Evolutionary conservation across 2,329 filamentous ascomycete species (phyloP).

Genomic region (Teratosphaeria nubilosa): DNA sequence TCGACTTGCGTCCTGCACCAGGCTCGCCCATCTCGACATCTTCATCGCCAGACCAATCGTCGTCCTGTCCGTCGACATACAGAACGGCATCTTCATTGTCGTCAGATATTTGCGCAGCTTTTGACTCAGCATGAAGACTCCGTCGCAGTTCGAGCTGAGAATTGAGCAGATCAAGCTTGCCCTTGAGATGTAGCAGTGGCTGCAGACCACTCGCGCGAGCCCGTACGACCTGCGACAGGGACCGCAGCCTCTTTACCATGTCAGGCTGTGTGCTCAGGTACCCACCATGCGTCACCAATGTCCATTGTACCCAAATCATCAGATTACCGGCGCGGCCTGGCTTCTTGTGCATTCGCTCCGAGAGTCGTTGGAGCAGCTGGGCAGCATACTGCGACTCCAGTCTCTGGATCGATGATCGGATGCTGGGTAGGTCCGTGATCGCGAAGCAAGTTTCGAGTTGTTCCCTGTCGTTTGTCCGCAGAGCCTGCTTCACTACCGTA

Average conservation of each 20-base stretch:
- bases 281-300: slow-evolving; percentile 81
- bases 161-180: slow-evolving; percentile 88
- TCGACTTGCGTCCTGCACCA: neutral
- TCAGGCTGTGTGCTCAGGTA: slow-evolving; percentile 81
- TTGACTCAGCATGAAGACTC: slow-evolving; percentile 37
- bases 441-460: slow-evolving; percentile 89
- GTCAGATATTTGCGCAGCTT: neutral
- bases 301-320: slow-evolving; percentile 95
- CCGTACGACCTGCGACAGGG: slow-evolving; percentile 76
- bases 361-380: slow-evolving; percentile 68
- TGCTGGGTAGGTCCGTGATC: slow-evolving; percentile 62
- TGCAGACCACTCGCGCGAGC: slow-evolving; percentile 75
- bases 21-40: slow-evolving; percentile 1
- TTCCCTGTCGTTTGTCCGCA: slow-evolving; percentile 80
- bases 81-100: slow-evolving; percentile 57
- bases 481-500: slow-evolving; percentile 85
- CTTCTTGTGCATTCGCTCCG: slow-evolving; percentile 73
- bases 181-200: slow-evolving; percentile 78
- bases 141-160: slow-evolving; percentile 76
- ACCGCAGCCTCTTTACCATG: slow-evolving; percentile 64
- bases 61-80: slow-evolving; percentile 75
- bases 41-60: slow-evolving; percentile 40
- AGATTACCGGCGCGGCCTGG: slow-evolving; percentile 83
- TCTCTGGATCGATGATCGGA: slow-evolving; percentile 81
- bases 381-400: slow-evolving; percentile 78